A percentile compares a stretch with the other conserved stretches of the same genome.
These are phyloP conservation scores for Krasilnikovozyma curviuscula DNA, from an alignment of 768 basidiomycete genomes.

Conservation along the genomic window DNA sequence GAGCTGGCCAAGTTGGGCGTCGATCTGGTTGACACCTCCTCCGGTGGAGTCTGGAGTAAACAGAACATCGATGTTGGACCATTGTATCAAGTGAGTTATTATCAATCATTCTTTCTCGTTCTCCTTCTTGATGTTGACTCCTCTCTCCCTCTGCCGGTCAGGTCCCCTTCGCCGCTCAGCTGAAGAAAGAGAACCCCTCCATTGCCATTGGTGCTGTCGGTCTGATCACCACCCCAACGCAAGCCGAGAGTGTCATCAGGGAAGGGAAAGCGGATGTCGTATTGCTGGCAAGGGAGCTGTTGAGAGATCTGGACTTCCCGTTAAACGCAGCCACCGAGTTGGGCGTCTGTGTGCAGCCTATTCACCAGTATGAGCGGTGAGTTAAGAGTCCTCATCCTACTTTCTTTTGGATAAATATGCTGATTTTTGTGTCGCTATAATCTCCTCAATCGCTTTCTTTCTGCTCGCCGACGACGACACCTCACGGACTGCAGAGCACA, in stretches of 20 bases:
- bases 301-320: no score
- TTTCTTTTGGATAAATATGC: no score
- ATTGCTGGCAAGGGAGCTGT: slow-evolving; percentile 40
- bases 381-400: no score
- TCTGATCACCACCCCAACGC: slow-evolving; percentile 43
- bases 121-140: neutral
- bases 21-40: slow-evolving; percentile 55
- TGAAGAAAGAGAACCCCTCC: slow-evolving; percentile 22
- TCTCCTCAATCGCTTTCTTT: no score
- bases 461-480: no score
- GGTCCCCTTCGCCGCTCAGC: slow-evolving; percentile 3
- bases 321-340: no score
- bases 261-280: slow-evolving; percentile 50
- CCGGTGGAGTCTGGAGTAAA: slow-evolving; percentile 43
- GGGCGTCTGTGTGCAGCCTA: no score
- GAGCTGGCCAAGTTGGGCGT: slow-evolving; percentile 42
- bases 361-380: no score
- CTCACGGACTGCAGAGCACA: no score
- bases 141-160: slow-evolving; percentile 24
- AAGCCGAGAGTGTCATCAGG: slow-evolving; percentile 46
- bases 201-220: slow-evolving; percentile 44
- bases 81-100: slow-evolving; percentile 16
- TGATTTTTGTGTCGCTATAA: no score
- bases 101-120: neutral
- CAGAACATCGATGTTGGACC: slow-evolving; percentile 35